Conservation (phyloP, 2,329 filamentous ascomycete genomes). For the Emmonsiellopsis sp. region DNA sequence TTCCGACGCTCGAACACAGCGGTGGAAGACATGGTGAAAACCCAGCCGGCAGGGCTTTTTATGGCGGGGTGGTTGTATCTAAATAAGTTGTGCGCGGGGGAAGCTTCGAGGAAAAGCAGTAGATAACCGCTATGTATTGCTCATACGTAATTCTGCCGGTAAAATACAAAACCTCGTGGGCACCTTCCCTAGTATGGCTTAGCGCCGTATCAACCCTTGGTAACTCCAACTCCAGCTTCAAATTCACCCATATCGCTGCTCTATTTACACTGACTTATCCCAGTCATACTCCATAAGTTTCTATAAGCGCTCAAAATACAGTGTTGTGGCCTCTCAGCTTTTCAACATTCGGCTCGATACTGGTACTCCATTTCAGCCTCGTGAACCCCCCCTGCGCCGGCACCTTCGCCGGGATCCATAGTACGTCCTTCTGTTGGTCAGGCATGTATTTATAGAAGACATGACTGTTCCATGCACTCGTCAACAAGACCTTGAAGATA, state of each 20-base stretch:
- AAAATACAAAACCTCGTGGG: not conserved
- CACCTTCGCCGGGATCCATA: constrained; percentile 1
- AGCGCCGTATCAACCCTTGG: not conserved
- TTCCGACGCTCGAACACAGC: constrained; percentile 37
- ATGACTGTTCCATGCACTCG: constrained; percentile 2
- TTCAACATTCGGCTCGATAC: not conserved
- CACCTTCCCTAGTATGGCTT: not conserved
- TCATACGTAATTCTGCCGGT: not conserved
- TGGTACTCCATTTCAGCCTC: constrained; percentile 3
- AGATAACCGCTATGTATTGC: not conserved
- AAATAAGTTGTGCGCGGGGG: constrained; percentile 8
- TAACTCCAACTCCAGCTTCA: not conserved
- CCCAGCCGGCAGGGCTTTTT: not conserved
- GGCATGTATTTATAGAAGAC: not conserved
- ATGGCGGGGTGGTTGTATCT: not conserved
- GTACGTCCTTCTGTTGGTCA: not conserved
- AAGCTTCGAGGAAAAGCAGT: not conserved
- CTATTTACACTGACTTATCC: not conserved
- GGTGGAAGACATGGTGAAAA: constrained; percentile 25
- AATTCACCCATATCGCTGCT: not conserved
- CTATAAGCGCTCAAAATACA: too few species aligned
- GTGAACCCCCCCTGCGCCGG: not conserved
- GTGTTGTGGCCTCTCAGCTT: not conserved
- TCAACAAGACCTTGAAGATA: constrained; percentile 1
- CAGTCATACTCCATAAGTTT: too few species aligned